Conservation (phyloP, 116 monocot species). For the Posidonia oceanica region DNA sequence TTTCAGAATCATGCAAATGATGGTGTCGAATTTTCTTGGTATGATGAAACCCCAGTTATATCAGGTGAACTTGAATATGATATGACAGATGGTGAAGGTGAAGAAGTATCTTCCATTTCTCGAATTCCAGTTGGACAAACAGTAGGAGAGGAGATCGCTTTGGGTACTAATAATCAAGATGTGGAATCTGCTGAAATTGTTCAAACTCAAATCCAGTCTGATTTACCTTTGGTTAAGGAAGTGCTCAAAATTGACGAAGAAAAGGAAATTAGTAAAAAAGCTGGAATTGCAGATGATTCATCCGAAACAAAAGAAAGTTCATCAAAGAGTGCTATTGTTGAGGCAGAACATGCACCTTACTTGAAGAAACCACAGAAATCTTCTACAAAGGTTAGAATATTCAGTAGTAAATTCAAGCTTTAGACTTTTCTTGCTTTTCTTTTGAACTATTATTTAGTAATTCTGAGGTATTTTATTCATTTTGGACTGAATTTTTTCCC, state of each 20-base stretch:
- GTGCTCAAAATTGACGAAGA: not conserved
- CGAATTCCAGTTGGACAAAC: not conserved
- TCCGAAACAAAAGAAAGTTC: constrained; percentile 10
- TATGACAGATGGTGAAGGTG: constrained; percentile 16
- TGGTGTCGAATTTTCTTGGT: constrained; percentile 14
- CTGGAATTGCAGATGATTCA: not conserved
- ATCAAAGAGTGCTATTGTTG: constrained; percentile 2
- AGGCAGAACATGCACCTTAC: constrained; percentile 6
- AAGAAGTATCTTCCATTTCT: constrained; percentile 6
- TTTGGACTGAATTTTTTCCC: too few species aligned
- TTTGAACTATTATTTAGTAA: not conserved
- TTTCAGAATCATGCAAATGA: constrained; percentile 13
- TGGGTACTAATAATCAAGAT: not conserved
- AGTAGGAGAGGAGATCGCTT: not conserved
- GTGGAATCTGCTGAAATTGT: not conserved
- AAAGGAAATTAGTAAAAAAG: constrained; percentile 2
- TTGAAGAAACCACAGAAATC: constrained; percentile 16
- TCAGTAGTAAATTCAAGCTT: not conserved
- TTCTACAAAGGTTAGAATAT: constrained; percentile 21
- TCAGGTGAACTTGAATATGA: constrained; percentile 14
- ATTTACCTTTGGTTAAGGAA: constrained; percentile 1
- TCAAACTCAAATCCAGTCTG: not conserved
- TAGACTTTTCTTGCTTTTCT: not conserved
- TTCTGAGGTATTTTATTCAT: not conserved
- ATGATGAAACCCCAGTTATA: constrained; percentile 15